Percentiles rank a stretch among this genome's conserved stretches.
Conservation (phyloP, 441 rosid genomes). For the Populus hybrid region DNA sequence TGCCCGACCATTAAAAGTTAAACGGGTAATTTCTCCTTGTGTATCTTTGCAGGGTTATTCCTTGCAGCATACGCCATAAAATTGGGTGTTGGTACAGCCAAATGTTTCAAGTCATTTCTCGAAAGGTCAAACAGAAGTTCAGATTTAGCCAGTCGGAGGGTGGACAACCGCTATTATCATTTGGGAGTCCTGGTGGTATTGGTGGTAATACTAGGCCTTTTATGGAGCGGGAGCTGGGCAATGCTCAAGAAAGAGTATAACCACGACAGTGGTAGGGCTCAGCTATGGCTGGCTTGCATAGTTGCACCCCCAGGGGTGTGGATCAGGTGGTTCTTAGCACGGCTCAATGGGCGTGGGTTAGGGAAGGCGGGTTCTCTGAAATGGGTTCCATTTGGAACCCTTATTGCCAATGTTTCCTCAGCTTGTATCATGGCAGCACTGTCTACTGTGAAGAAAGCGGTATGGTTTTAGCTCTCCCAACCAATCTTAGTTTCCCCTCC, state of each 20-base stretch:
- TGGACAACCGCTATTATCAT: conserved; percentile 43
- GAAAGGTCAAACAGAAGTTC: conserved; percentile 22
- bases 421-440: too few species aligned
- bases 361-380: conserved; percentile 53
- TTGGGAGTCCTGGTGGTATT: conserved; percentile 35
- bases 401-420: conserved; percentile 76
- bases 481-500: too few species aligned
- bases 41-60: conserved; percentile 60
- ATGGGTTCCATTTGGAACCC: conserved; percentile 87
- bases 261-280: conserved; percentile 46
- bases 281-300: conserved; percentile 81
- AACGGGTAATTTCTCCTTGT: conserved; percentile 1
- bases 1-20: not conserved
- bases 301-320: conserved; percentile 83
- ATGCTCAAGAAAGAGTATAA: conserved; percentile 49
- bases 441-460: too few species aligned
- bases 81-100: conserved; percentile 57
- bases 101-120: conserved; percentile 28
- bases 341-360: conserved; percentile 72
- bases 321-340: conserved; percentile 89
- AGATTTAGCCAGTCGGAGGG: conserved; percentile 31
- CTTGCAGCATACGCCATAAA: conserved; percentile 66
- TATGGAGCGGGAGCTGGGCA: conserved; percentile 46
- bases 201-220: conserved; percentile 40
- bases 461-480: conserved; percentile 19